Percentiles rank a stretch among this genome's conserved stretches.
Evolutionary conservation across 495 filamentous ascomycete species (phyloP).

Genomic region (Hypoxylon crocopeplum): DNA sequence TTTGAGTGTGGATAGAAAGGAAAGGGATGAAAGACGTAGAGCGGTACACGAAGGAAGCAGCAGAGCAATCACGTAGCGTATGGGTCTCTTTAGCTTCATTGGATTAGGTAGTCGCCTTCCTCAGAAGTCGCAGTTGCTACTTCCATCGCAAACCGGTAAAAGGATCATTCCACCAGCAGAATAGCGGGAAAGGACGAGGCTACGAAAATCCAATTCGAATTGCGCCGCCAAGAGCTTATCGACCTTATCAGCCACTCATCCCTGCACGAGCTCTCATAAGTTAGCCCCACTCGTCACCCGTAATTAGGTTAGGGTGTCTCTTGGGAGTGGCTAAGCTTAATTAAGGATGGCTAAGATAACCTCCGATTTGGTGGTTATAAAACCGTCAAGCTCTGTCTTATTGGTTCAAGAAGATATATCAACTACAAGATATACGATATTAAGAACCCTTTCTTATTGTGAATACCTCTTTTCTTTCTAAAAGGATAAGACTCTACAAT

Average conservation of each 20-base stretch:
- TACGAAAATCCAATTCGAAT: conserved; percentile 19
- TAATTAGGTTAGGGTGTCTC: too few species aligned
- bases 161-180: too few species aligned
- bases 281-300: too few species aligned
- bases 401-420: too few species aligned
- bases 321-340: too few species aligned
- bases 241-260: conserved; percentile 17
- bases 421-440: too few species aligned
- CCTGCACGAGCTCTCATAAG: conserved; percentile 10
- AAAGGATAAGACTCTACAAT: too few species aligned
- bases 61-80: conserved; percentile 1
- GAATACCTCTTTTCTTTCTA: too few species aligned
- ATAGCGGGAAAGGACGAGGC: conserved; percentile 28
- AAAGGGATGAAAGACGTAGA: conserved; percentile 1
- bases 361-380: too few species aligned
- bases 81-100: conserved; percentile 9
- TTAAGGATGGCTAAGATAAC: too few species aligned
- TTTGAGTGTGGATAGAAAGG: background rate
- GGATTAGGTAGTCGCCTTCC: conserved; percentile 5
- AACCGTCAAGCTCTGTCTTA: too few species aligned
- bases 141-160: conserved; percentile 23
- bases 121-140: conserved; percentile 16
- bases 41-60: background rate
- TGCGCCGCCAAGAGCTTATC: conserved; percentile 25
- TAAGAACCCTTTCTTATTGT: too few species aligned